phyloP scores from a whole-genome alignment of 1,284 basidiomycete species.

The Rhodotorula sp. region DNA sequence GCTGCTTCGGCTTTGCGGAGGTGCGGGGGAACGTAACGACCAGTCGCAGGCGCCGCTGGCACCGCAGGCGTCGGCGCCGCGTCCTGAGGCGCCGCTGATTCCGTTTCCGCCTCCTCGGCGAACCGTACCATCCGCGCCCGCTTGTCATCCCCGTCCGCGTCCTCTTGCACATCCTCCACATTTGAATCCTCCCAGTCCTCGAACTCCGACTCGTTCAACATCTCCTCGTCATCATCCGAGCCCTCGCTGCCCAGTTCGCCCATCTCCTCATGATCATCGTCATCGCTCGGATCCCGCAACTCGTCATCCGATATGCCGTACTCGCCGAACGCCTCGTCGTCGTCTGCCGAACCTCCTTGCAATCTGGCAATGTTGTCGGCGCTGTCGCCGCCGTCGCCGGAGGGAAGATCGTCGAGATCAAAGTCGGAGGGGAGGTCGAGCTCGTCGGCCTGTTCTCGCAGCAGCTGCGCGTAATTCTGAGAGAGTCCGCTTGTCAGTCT shows the following conservation, averaged over 20 bases:
- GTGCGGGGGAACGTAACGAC: conserved; percentile 55
- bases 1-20: conserved; percentile 52
- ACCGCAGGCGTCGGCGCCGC: conserved; percentile 10
- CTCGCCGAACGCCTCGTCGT: conserved; percentile 11
- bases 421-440: conserved; percentile 33
- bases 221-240: conserved; percentile 8
- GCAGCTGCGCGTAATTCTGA: conserved; percentile 23
- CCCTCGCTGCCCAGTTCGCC: conserved; percentile 18
- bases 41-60: conserved; percentile 39
- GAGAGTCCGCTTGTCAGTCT: background rate
- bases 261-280: conserved; percentile 33
- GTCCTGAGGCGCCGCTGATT: conserved; percentile 37
- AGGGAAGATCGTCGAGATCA: conserved; percentile 41
- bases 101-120: conserved; percentile 27
- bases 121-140: conserved; percentile 11
- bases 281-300: conserved; percentile 21
- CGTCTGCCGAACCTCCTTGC: conserved; percentile 2
- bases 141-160: background rate
- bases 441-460: conserved; percentile 45
- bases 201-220: conserved; percentile 1
- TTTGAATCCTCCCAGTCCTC: conserved; percentile 37
- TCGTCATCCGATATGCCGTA: conserved; percentile 26
- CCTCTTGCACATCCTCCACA: conserved; percentile 35
- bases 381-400: conserved; percentile 6
- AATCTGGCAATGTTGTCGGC: background rate